phyloP scores from a whole-genome alignment of 352 stramenopile genomes.

The Globisporangium acanthophoron region DNA sequence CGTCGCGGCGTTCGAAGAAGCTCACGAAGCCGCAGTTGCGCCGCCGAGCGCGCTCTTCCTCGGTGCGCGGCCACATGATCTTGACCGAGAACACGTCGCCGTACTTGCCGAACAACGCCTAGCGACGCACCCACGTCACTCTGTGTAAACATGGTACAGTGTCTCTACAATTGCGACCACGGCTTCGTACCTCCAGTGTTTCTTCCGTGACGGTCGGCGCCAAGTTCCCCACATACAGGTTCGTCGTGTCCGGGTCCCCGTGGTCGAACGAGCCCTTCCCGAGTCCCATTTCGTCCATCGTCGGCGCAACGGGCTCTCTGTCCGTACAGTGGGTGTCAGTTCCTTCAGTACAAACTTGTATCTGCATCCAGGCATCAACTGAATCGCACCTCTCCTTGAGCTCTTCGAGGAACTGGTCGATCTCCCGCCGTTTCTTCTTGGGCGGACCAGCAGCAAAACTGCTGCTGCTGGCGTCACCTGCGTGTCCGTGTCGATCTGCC shows the following conservation, averaged over 20 bases:
- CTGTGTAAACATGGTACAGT: neutral
- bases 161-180: neutral
- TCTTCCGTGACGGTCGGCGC: conserved; percentile 92
- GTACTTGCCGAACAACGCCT: conserved; percentile 85
- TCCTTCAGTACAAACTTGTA: no score
- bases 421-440: conserved; percentile 60
- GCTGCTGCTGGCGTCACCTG: conserved; percentile 15
- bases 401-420: conserved; percentile 87
- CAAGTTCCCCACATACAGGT: conserved; percentile 94
- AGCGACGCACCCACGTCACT: neutral
- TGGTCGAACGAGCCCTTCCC: conserved; percentile 78
- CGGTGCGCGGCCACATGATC: conserved; percentile 97
- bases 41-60: conserved; percentile 88
- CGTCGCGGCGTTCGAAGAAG: conserved; percentile 84
- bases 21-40: conserved; percentile 95
- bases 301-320: conserved; percentile 14
- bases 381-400: conserved; percentile 65
- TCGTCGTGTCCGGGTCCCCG: conserved; percentile 86
- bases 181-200: conserved; percentile 45
- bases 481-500: conserved; percentile 9
- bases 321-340: neutral
- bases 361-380: neutral
- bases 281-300: conserved; percentile 9
- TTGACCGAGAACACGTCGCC: conserved; percentile 94
- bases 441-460: conserved; percentile 8